phyloP scores from a whole-genome alignment of 352 stramenopile genomes.

The Phytophthora brassicae region DNA sequence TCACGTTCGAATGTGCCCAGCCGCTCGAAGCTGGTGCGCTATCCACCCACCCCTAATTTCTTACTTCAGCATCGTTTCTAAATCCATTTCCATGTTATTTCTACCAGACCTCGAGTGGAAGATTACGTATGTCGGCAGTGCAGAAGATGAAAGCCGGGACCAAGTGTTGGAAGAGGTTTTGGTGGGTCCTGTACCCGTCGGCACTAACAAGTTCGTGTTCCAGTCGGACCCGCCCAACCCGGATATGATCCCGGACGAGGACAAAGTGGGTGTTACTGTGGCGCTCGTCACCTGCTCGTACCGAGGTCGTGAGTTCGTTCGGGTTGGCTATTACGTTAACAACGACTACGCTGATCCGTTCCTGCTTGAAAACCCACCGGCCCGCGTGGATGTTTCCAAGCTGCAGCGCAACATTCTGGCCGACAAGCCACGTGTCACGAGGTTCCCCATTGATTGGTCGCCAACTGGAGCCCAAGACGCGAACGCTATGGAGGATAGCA shows the following conservation, averaged over 20 bases:
- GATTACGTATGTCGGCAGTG: slow-evolving; percentile 98
- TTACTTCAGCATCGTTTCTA: background rate
- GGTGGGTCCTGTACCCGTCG: slow-evolving; percentile 97
- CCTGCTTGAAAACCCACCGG: slow-evolving; percentile 79
- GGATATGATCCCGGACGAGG: slow-evolving; percentile 91
- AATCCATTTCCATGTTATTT: background rate
- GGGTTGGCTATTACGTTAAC: slow-evolving; percentile 98
- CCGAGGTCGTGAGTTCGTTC: slow-evolving; percentile 96
- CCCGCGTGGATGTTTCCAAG: slow-evolving; percentile 89
- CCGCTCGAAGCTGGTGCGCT: slow-evolving; percentile 92
- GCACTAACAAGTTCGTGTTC: slow-evolving; percentile 99
- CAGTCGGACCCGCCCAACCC: slow-evolving; percentile 94
- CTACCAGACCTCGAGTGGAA: slow-evolving; percentile 98
- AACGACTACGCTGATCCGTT: slow-evolving; percentile 97
- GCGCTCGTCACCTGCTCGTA: slow-evolving; percentile 98
- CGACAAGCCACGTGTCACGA: slow-evolving; percentile 95
- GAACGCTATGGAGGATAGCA: slow-evolving; percentile 47
- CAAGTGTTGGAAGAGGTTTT: slow-evolving; percentile 98
- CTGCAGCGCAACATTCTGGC: slow-evolving; percentile 96
- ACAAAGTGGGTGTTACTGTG: slow-evolving; percentile 99
- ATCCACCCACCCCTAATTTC: background rate
- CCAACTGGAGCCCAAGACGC: slow-evolving; percentile 48
- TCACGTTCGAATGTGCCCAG: slow-evolving; percentile 99
- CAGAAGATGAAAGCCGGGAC: slow-evolving; percentile 95
- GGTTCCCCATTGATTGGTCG: slow-evolving; percentile 97